Conservation (phyloP, 2,329 filamentous ascomycete species). For the Fusarium sp. region DNA sequence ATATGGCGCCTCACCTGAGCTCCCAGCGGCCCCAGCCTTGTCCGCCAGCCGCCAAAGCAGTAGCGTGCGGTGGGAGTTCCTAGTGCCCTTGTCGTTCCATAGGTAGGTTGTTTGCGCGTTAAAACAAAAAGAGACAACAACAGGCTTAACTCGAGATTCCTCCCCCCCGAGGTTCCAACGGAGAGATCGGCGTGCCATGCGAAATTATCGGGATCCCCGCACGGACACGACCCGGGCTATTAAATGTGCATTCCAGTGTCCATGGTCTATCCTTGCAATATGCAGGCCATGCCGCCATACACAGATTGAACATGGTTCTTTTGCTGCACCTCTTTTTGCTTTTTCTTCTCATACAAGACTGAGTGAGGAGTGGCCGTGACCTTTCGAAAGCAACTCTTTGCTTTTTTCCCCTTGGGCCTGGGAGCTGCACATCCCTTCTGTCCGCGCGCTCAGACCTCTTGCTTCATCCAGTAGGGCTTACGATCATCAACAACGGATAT, state of each 20-base stretch:
- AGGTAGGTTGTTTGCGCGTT: constrained; percentile 11
- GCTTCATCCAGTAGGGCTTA: background rate
- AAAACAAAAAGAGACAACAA: constrained; percentile 39
- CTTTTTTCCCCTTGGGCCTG: constrained; percentile 29
- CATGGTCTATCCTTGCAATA: constrained; percentile 5
- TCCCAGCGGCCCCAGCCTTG: constrained; percentile 15
- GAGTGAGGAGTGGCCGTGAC: background rate
- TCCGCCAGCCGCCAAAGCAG: constrained; percentile 26
- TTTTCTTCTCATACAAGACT: constrained; percentile 25
- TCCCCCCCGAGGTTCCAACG: constrained; percentile 1
- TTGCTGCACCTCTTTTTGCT: constrained; percentile 43
- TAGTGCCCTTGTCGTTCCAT: constrained; percentile 2
- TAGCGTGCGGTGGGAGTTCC: constrained; percentile 47
- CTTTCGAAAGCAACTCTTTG: constrained; percentile 14
- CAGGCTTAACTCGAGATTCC: constrained; percentile 31
- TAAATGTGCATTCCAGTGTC: background rate
- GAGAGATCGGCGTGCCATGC: constrained; percentile 38
- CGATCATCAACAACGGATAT: background rate
- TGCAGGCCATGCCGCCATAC: constrained; percentile 43
- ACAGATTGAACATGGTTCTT: constrained; percentile 35
- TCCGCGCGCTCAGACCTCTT: constrained; percentile 38
- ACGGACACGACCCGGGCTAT: constrained; percentile 23
- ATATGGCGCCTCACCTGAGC: constrained; percentile 45
- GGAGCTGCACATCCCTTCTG: background rate
- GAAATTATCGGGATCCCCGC: constrained; percentile 41